Conservation (phyloP, 768 basidiomycete species). For the Leccinum broughii region DNA sequence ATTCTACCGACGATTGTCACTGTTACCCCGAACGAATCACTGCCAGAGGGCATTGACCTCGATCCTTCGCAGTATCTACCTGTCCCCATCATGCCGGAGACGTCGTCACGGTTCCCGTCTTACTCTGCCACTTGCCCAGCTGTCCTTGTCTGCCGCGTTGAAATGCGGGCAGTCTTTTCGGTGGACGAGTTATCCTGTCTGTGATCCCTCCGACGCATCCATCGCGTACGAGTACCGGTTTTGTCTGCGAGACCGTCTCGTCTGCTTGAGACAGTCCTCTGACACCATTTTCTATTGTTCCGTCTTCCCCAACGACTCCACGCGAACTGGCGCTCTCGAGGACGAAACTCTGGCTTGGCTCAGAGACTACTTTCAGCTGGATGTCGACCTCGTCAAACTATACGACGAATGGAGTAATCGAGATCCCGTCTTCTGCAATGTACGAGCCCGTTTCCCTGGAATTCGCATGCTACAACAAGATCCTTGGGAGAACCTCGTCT, state of each 20-base stretch:
- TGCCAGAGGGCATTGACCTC: constrained; percentile 51
- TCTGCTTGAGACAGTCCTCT: constrained; percentile 74
- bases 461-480: constrained; percentile 89
- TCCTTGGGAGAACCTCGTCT: constrained; percentile 93
- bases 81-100: constrained; percentile 58
- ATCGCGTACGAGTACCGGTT: constrained; percentile 71
- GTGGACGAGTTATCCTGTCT: constrained; percentile 54
- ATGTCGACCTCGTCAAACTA: constrained; percentile 65
- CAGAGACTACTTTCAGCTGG: constrained; percentile 86
- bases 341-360: constrained; percentile 75
- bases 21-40: constrained; percentile 27
- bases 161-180: constrained; percentile 87
- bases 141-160: constrained; percentile 76
- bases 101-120: constrained; percentile 73
- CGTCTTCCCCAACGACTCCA: constrained; percentile 50
- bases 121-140: constrained; percentile 61
- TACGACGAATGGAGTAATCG: constrained; percentile 74
- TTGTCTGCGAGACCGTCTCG: constrained; percentile 78
- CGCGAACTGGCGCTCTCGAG: constrained; percentile 41
- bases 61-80: constrained; percentile 58
- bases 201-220: constrained; percentile 13
- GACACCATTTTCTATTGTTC: constrained; percentile 71
- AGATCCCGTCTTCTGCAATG: constrained; percentile 73
- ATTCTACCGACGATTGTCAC: constrained; percentile 39
- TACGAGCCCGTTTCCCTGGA: constrained; percentile 69